phyloP scores from a whole-genome alignment of 1,139 yeast species.

The Kodamaea fungicola region DNA sequence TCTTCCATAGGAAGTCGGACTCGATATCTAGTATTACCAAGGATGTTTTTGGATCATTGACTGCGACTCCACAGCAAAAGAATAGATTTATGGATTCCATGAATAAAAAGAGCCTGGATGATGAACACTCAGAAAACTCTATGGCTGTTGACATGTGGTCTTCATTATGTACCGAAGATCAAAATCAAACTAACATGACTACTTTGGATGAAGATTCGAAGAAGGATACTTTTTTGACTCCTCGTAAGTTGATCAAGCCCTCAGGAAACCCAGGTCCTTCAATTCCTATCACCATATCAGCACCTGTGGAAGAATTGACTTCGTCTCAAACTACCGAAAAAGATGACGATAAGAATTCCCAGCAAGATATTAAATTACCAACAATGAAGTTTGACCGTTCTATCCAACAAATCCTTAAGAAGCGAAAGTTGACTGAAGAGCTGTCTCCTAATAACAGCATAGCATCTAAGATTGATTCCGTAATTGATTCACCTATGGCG shows the following conservation, averaged over 20 bases:
- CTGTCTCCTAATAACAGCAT: slow-evolving; percentile 35
- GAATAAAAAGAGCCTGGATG: slow-evolving; percentile 8
- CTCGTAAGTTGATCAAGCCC: slow-evolving; percentile 19
- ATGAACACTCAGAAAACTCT: slow-evolving; percentile 13
- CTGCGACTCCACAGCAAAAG: slow-evolving; percentile 3
- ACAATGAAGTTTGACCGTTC: neutral
- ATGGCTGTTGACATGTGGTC: slow-evolving; percentile 28
- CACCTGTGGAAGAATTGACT: neutral
- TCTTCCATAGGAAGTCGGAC: slow-evolving; percentile 9
- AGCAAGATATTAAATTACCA: neutral
- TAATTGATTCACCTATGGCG: slow-evolving; percentile 33
- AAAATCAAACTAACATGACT: slow-evolving; percentile 20
- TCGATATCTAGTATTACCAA: slow-evolving; percentile 7
- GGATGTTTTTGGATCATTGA: slow-evolving; percentile 8
- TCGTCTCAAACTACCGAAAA: neutral
- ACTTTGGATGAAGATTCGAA: slow-evolving; percentile 27
- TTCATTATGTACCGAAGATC: slow-evolving; percentile 21
- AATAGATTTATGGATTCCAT: slow-evolving; percentile 20
- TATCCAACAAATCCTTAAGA: slow-evolving; percentile 3
- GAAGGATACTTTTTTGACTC: slow-evolving; percentile 27
- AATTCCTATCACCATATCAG: slow-evolving; percentile 1
- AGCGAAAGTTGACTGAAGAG: slow-evolving; percentile 4
- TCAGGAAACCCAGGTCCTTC: neutral
- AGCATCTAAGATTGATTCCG: slow-evolving; percentile 36
- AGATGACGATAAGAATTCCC: neutral